These are phyloP conservation scores for Trichoderma harzianum DNA, from an alignment of 2,329 filamentous ascomycete genomes.

Conservation along the genomic window DNA sequence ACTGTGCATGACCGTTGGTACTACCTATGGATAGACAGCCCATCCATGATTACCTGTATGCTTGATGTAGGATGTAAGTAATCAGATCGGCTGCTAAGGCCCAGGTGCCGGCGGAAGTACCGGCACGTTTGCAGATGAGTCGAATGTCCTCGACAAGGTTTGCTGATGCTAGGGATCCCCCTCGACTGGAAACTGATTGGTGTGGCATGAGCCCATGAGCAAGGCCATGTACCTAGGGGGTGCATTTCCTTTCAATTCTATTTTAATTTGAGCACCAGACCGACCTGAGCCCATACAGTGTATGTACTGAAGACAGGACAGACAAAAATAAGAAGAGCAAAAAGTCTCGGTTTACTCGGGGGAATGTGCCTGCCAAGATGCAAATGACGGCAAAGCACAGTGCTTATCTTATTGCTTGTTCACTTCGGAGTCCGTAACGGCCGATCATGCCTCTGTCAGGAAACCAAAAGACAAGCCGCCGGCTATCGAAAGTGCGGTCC, in stretches of 20 bases:
- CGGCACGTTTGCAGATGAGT: neutral
- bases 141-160: neutral
- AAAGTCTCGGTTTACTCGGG: neutral
- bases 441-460: neutral
- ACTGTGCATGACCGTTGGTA: too few species aligned
- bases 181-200: neutral
- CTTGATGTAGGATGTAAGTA: too few species aligned
- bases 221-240: neutral
- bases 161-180: neutral
- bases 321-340: neutral
- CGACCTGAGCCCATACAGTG: neutral
- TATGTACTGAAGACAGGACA: neutral
- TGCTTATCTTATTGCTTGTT: neutral
- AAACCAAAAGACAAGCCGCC: neutral
- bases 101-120: slow-evolving; percentile 8
- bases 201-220: neutral
- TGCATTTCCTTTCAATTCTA: neutral
- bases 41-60: neutral
- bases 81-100: slow-evolving; percentile 2
- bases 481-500: neutral
- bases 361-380: neutral
- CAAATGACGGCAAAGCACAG: neutral
- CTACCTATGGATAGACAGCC: too few species aligned
- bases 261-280: neutral
- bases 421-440: neutral